Percentiles rank a stretch among this genome's conserved stretches.
These are phyloP conservation scores for Melanomma pulvis-pyrius DNA, from an alignment of 495 filamentous ascomycete species.

Conservation along the genomic window DNA sequence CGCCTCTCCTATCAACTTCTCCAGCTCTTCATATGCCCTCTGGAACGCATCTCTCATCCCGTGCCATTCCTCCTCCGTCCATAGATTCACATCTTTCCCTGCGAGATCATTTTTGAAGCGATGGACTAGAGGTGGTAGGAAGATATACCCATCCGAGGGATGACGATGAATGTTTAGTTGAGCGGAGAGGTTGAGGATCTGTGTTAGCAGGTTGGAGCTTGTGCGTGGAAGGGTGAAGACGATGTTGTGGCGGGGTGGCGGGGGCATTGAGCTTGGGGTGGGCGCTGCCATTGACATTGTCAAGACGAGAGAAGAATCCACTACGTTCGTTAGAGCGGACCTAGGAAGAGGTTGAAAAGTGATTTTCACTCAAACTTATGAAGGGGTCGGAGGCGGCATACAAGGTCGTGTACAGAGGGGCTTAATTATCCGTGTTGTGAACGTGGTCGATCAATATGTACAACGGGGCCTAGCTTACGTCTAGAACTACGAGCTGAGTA, in stretches of 20 bases:
- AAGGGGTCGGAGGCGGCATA: neutral
- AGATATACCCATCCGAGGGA: conserved; percentile 9
- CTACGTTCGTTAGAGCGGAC: neutral
- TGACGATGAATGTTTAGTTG: conserved; percentile 2
- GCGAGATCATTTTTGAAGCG: neutral
- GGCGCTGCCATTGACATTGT: neutral
- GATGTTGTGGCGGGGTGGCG: conserved; percentile 1
- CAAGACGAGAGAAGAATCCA: neutral
- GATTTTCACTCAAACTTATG: neutral
- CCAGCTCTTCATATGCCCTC: conserved; percentile 35
- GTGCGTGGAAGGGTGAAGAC: conserved; percentile 17
- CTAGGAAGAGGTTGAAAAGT: neutral
- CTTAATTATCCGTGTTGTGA: neutral
- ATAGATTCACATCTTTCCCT: conserved; percentile 2
- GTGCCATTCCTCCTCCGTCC: conserved; percentile 1
- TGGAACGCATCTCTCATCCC: neutral
- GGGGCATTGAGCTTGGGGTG: neutral
- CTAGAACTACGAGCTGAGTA: neutral
- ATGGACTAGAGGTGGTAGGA: neutral
- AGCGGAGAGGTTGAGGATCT: conserved; percentile 12
- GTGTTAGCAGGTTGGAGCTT: conserved; percentile 8
- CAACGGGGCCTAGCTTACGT: neutral
- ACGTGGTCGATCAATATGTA: neutral
- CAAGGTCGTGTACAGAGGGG: neutral
- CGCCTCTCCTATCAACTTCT: conserved; percentile 39